Conservation (phyloP, 345 rosid genomes). For the Moricandia moricandioides region DNA sequence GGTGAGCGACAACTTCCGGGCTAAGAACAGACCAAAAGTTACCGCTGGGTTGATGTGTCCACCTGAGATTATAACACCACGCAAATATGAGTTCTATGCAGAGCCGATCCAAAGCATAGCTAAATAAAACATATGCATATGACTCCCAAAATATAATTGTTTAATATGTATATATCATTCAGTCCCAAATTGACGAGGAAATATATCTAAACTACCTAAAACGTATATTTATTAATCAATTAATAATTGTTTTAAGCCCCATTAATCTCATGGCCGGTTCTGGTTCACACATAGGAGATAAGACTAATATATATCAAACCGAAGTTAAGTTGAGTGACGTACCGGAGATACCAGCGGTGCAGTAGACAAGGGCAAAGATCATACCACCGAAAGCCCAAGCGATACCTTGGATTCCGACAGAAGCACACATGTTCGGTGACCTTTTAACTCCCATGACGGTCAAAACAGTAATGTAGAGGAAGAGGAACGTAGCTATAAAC, state of each 20-base stretch:
- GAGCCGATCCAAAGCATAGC: background rate
- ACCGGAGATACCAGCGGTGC: conserved; percentile 43
- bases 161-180: background rate
- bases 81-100: background rate
- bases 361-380: conserved; percentile 51
- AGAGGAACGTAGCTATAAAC: conserved; percentile 39
- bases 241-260: background rate
- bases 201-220: background rate
- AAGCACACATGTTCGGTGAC: conserved; percentile 37
- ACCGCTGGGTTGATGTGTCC: conserved; percentile 37
- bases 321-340: background rate
- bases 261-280: background rate
- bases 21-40: conserved; percentile 41
- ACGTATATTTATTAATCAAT: background rate
- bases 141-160: background rate
- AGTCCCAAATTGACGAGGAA: too few relatives aligned
- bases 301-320: background rate
- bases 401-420: conserved; percentile 39
- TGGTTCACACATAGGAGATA: background rate
- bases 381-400: conserved; percentile 44
- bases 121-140: background rate
- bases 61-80: conserved; percentile 22
- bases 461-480: conserved; percentile 42
- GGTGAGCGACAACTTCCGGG: conserved; percentile 37
- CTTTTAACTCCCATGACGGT: conserved; percentile 49